phyloP scores from a whole-genome alignment of 2,329 filamentous ascomycete genomes.

The Xylariaceae sp. region DNA sequence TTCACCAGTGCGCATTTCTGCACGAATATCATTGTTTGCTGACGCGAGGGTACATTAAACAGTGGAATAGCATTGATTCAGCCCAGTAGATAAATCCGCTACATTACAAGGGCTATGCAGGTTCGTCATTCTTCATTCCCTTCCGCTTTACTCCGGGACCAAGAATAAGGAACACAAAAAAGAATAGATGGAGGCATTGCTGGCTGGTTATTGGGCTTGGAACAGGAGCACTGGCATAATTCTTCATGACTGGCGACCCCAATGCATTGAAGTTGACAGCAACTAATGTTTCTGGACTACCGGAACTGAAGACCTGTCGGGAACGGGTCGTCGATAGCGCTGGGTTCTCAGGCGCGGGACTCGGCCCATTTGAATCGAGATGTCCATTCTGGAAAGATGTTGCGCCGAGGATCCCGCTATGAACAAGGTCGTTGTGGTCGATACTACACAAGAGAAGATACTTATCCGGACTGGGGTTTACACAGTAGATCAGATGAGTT shows the following conservation, averaged over 20 bases:
- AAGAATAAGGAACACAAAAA: background rate
- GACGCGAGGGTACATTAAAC: background rate
- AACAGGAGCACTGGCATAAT: slow-evolving; percentile 55
- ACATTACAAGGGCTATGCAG: slow-evolving; percentile 51
- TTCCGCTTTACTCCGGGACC: background rate
- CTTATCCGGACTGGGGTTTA: too few species aligned
- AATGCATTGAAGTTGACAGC: slow-evolving; percentile 54
- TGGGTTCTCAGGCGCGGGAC: slow-evolving; percentile 41
- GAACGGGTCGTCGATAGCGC: slow-evolving; percentile 49
- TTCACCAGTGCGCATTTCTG: background rate
- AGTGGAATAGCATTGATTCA: slow-evolving; percentile 55
- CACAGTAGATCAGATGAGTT: background rate
- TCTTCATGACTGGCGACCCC: slow-evolving; percentile 56
- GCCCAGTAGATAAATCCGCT: slow-evolving; percentile 49
- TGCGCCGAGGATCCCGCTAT: slow-evolving; percentile 45
- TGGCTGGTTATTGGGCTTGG: slow-evolving; percentile 7
- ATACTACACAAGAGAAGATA: too few species aligned
- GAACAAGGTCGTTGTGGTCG: background rate
- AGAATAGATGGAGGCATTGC: background rate
- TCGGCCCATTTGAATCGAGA: slow-evolving; percentile 40
- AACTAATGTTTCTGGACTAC: slow-evolving; percentile 41
- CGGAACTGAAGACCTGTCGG: slow-evolving; percentile 37
- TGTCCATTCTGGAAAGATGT: slow-evolving; percentile 53
- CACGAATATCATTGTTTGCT: background rate
- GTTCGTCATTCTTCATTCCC: slow-evolving; percentile 12